Percentiles rank a stretch among this genome's conserved stretches.
Evolutionary conservation across 176 grass and related monocot species (phyloP).

Genomic region (Triticum urartu): DNA sequence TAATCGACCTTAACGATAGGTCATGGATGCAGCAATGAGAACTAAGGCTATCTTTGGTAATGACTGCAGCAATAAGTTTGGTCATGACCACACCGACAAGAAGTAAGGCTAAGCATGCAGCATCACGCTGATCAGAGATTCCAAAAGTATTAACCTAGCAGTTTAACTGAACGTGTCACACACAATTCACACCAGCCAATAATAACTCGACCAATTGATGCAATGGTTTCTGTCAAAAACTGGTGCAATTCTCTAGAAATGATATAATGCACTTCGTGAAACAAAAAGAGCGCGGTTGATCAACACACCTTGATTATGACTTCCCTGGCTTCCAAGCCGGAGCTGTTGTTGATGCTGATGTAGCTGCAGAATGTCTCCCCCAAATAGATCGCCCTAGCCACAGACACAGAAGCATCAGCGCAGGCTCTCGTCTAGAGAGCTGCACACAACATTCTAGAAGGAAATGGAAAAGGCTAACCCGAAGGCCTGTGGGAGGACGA

Average conservation of each 20-base stretch:
- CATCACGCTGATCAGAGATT: too few species aligned
- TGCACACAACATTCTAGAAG: not conserved
- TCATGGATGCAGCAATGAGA: not conserved
- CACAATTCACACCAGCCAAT: not conserved
- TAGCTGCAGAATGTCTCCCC: constrained; percentile 99
- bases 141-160: not conserved
- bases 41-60: not conserved
- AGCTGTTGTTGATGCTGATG: constrained; percentile 99
- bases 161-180: not conserved
- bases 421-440: not conserved
- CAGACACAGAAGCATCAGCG: constrained; percentile 19
- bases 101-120: not conserved
- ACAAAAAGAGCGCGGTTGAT: not conserved
- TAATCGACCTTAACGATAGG: not conserved
- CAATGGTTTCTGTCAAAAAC: not conserved
- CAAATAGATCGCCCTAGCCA: constrained; percentile 89
- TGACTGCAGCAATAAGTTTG: not conserved
- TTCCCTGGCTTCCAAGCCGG: constrained; percentile 75
- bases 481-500: constrained; percentile 86
- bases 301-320: constrained; percentile 91
- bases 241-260: not conserved
- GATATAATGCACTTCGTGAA: not conserved
- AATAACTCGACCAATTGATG: not conserved
- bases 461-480: constrained; percentile 48
- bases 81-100: too few species aligned